Conservation (phyloP, 2,329 filamentous ascomycete genomes). For the Colletotrichum liaoningense region DNA sequence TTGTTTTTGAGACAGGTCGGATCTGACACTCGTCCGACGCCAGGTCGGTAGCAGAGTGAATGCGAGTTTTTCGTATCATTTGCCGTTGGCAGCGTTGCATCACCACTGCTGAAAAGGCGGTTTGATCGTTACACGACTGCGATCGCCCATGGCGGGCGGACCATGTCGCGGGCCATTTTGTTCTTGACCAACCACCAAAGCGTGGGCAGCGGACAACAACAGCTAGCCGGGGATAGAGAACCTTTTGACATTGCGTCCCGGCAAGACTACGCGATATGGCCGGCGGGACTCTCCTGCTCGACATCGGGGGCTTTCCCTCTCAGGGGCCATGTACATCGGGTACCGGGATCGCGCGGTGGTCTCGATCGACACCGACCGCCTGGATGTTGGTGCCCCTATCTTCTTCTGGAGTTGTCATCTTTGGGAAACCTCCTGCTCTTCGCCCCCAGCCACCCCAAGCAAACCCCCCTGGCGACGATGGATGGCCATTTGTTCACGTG, state of each 20-base stretch:
- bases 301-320: not conserved
- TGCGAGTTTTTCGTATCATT: not conserved
- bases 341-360: slow-evolving; percentile 23
- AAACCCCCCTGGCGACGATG: slow-evolving; percentile 9
- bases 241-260: not conserved
- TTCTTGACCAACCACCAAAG: not conserved
- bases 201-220: slow-evolving; percentile 6
- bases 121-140: slow-evolving; percentile 14
- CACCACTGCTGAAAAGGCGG: not conserved
- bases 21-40: slow-evolving; percentile 19
- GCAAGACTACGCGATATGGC: not conserved
- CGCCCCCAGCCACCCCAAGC: slow-evolving; percentile 15
- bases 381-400: slow-evolving; percentile 32
- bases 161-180: not conserved
- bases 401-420: slow-evolving; percentile 3
- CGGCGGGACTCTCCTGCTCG: not conserved
- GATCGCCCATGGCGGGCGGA: slow-evolving; percentile 10
- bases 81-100: slow-evolving; percentile 3
- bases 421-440: not conserved
- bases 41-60: not conserved
- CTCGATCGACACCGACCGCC: slow-evolving; percentile 33
- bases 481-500: slow-evolving; percentile 6
- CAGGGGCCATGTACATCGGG: slow-evolving; percentile 15
- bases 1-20: slow-evolving; percentile 20
- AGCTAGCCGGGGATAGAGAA: not conserved